Conservation (phyloP, 2,329 filamentous ascomycete genomes). For the Metarhizium robertsii region DNA sequence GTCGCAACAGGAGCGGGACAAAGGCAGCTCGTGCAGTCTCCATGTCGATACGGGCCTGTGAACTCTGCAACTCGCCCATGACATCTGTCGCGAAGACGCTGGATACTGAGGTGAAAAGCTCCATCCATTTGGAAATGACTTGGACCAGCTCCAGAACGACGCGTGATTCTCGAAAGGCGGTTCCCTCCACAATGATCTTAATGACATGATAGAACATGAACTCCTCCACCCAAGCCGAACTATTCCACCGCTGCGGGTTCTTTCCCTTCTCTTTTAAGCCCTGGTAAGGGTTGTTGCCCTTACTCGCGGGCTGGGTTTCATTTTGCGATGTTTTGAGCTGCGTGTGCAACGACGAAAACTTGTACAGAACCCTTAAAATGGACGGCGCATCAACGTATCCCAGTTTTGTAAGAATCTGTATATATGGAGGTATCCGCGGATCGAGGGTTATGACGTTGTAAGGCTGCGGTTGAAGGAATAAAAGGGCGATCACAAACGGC, state of each 20-base stretch:
- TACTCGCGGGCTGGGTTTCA: constrained; percentile 3
- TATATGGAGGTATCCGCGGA: constrained; percentile 48
- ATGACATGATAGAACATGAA: constrained; percentile 89
- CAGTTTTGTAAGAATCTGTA: constrained; percentile 43
- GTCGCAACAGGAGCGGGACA: constrained; percentile 50
- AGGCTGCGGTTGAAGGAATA: constrained; percentile 47
- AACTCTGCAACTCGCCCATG: constrained; percentile 33
- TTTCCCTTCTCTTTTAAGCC: constrained; percentile 10
- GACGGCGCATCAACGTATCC: constrained; percentile 44
- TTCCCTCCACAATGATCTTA: constrained; percentile 63
- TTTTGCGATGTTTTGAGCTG: constrained; percentile 7
- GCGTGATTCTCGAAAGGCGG: constrained; percentile 33
- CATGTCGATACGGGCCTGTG: constrained; percentile 45
- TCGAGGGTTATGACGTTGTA: constrained; percentile 43
- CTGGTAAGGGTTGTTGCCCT: constrained; percentile 1
- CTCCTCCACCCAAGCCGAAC: constrained; percentile 64
- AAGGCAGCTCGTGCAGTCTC: constrained; percentile 53
- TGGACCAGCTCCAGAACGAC: constrained; percentile 42
- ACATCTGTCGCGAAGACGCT: constrained; percentile 38
- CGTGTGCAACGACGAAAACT: constrained; percentile 44
- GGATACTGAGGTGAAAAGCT: constrained; percentile 42
- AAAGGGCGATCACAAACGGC: constrained; percentile 41
- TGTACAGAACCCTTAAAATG: constrained; percentile 45
- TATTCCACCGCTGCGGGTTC: constrained; percentile 36
- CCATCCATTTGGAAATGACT: constrained; percentile 49